Conservation (phyloP, 176 grass and related monocot species). For the Lolium multiflorum region DNA sequence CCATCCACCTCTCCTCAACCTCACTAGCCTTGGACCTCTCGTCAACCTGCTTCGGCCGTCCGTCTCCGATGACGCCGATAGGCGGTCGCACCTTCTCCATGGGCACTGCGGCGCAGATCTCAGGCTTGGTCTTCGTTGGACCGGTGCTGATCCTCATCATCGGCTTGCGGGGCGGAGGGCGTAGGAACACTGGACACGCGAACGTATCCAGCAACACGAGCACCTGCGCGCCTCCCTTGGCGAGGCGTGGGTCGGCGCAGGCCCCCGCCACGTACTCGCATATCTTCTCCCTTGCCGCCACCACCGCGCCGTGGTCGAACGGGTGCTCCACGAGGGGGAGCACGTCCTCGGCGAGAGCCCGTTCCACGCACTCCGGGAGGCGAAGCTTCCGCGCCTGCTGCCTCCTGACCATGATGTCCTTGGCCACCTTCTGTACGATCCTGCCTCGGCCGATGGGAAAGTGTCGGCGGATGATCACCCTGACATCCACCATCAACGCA, state of each 20-base stretch:
- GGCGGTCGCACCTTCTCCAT: no score
- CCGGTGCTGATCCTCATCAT: neutral
- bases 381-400: conserved; percentile 9
- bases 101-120: no score
- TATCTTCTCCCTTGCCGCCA: neutral
- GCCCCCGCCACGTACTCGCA: conserved; percentile 1
- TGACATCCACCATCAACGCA: neutral
- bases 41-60: no score
- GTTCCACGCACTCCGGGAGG: neutral
- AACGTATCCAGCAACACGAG: conserved; percentile 24
- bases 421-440: conserved; percentile 11
- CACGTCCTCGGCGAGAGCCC: neutral
- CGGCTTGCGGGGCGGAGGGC: neutral
- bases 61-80: no score
- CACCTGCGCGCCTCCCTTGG: neutral
- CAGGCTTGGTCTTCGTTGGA: no score
- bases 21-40: no score
- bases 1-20: no score
- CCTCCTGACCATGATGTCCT: conserved; percentile 33
- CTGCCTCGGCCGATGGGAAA: neutral
- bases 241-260: conserved; percentile 14
- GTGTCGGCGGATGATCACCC: conserved; percentile 33
- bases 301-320: conserved; percentile 30
- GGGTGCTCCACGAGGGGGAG: conserved; percentile 26
- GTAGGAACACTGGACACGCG: neutral